A percentile compares a stretch with the other conserved stretches of the same genome.
phyloP scores from a whole-genome alignment of 768 basidiomycete species.

The Mycena venus region DNA sequence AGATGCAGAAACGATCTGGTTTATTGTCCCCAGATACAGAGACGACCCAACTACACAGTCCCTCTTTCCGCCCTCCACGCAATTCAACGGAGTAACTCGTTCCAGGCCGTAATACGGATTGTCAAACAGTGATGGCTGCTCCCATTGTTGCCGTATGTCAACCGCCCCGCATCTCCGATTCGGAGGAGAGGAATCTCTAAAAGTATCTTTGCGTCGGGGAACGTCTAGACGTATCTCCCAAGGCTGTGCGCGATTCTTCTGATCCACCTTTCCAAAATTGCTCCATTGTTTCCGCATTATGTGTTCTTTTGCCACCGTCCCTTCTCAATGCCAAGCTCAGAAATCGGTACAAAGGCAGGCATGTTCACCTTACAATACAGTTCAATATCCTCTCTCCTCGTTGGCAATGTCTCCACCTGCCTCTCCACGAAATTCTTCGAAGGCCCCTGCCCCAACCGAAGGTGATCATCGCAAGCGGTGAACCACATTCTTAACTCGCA shows the following conservation, averaged over 20 bases:
- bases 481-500: neutral
- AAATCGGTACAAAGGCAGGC: conserved; percentile 7
- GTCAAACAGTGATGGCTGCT: neutral
- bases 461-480: conserved; percentile 30
- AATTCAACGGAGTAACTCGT: neutral
- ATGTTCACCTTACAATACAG: neutral
- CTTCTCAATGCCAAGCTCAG: conserved; percentile 21
- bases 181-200: neutral
- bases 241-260: conserved; percentile 23
- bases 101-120: neutral
- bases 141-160: neutral
- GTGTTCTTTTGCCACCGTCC: neutral
- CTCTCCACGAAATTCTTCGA: conserved; percentile 7
- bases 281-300: neutral
- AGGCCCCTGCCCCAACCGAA: conserved; percentile 2
- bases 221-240: neutral
- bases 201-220: conserved; percentile 22
- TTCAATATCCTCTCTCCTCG: neutral
- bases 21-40: neutral
- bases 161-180: neutral
- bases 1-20: no score
- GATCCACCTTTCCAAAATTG: neutral
- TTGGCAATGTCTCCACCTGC: conserved; percentile 21
- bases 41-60: no score
- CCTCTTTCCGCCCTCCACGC: neutral